Base-by-base conservation (phyloP, 2,329 filamentous ascomycete genomes). In the Botryotinia convoluta region DNA sequence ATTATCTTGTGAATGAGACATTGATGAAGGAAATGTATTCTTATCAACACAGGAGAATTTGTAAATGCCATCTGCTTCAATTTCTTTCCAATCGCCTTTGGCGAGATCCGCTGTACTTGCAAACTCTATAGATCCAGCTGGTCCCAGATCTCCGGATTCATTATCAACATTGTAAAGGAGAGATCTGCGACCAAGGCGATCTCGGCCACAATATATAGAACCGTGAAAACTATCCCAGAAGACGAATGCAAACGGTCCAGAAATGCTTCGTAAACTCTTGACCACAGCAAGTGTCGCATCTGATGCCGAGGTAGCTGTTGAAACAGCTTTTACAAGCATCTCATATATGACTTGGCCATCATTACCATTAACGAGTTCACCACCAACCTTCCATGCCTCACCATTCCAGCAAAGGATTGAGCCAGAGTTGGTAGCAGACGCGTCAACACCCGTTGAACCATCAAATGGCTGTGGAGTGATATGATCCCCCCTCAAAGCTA, bases 381-480 rank as follows among this genome's bases (percentile, higher is more conserved):
- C 86, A 14, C 82, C 83, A 68, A 97, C 86, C 73, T 88, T 91
- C 96, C 96, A 99, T 1, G 94, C 95, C 81, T 99, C 96, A 61
- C 96, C 96, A 80, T 99, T 99, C 96, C 96, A 99, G 86, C 95
- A 98, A 3, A 99, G 86, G 0, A 93, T 85, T 1, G 91, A 93
- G 6, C 86, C 86, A 0, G 86, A 87, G 0, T 78, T 75, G 4
- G 80, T 26, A 45, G 16, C 9, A 69, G 62, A 60, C 32, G 42
- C 29, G 37, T 69, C 26, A 61, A 37, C 14, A 39, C 37, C 8
- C 2, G 20, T 32, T 54, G 44, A 54, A 76, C 92, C 88, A 60
- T 87, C 82, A 6, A 97, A 87, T 2, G 96, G 96, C 81, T 98
- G 96, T 48, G 83, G 81, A 10, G 91, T 89, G 68, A 96, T 80